Conservation (phyloP, 2,329 filamentous ascomycete genomes). For the Talaromyces sp. region DNA sequence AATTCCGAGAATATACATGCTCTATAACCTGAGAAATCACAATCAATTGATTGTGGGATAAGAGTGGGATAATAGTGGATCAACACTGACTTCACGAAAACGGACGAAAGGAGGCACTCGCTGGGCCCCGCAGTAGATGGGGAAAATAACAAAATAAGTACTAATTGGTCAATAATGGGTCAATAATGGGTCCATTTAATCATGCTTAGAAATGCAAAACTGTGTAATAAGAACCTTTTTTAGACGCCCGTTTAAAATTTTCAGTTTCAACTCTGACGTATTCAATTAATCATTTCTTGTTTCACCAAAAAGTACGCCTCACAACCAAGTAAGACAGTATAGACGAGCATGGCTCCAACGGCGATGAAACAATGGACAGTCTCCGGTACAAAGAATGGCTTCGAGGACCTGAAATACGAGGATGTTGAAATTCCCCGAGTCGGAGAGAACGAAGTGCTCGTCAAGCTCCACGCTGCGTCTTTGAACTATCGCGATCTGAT, state of each 20-base stretch:
- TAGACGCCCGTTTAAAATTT: background rate
- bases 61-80: too few relatives aligned
- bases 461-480: conserved; percentile 54
- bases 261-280: background rate
- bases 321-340: background rate
- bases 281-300: background rate
- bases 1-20: too few relatives aligned
- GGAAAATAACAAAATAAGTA: background rate
- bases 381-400: conserved; percentile 46
- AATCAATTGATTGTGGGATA: background rate
- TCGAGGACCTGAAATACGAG: conserved; percentile 56
- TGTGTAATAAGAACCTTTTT: background rate
- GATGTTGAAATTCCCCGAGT: conserved; percentile 53
- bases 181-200: background rate
- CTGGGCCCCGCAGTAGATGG: background rate
- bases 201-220: background rate
- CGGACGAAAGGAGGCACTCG: background rate
- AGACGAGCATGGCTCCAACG: conserved; percentile 24
- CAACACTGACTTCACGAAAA: background rate
- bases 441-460: conserved; percentile 66
- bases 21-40: background rate
- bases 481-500: conserved; percentile 48
- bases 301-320: background rate
- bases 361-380: conserved; percentile 54
- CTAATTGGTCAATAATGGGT: background rate